These are phyloP conservation scores for Tetrapisispora iriomotensis DNA, from an alignment of 805 yeast genomes.

Conservation along the genomic window DNA sequence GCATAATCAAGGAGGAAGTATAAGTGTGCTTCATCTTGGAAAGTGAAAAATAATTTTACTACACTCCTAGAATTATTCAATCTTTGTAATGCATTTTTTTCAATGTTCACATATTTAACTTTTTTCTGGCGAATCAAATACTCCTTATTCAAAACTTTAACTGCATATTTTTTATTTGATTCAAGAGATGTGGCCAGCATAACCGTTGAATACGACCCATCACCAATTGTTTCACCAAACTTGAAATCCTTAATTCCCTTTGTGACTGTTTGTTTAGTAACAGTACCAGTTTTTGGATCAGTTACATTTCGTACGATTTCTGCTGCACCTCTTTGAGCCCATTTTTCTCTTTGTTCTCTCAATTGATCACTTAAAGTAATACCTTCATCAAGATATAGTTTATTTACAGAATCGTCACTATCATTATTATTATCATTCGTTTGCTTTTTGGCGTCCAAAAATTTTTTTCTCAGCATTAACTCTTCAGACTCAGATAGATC, in stretches of 20 bases:
- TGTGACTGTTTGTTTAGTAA: slow-evolving; percentile 40
- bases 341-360: slow-evolving; percentile 31
- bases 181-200: slow-evolving; percentile 72
- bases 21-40: slow-evolving; percentile 64
- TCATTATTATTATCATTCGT: not conserved
- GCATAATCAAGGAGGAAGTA: slow-evolving; percentile 76
- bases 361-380: slow-evolving; percentile 16
- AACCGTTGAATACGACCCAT: slow-evolving; percentile 94
- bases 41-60: slow-evolving; percentile 62
- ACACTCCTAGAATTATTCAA: slow-evolving; percentile 53
- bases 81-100: slow-evolving; percentile 68
- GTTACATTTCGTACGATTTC: slow-evolving; percentile 36
- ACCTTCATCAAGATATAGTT: slow-evolving; percentile 7
- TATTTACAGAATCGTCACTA: slow-evolving; percentile 2
- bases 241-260: slow-evolving; percentile 72
- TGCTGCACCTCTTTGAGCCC: slow-evolving; percentile 56
- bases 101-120: slow-evolving; percentile 76
- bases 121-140: slow-evolving; percentile 75
- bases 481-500: slow-evolving; percentile 1
- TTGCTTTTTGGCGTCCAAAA: not conserved
- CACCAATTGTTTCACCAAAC: slow-evolving; percentile 84
- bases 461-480: not conserved
- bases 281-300: slow-evolving; percentile 40
- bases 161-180: slow-evolving; percentile 67
- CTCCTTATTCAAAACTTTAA: slow-evolving; percentile 64